These are phyloP conservation scores for Cercospora brassicicola DNA, from an alignment of 2,329 filamentous ascomycete genomes.

Conservation along the genomic window DNA sequence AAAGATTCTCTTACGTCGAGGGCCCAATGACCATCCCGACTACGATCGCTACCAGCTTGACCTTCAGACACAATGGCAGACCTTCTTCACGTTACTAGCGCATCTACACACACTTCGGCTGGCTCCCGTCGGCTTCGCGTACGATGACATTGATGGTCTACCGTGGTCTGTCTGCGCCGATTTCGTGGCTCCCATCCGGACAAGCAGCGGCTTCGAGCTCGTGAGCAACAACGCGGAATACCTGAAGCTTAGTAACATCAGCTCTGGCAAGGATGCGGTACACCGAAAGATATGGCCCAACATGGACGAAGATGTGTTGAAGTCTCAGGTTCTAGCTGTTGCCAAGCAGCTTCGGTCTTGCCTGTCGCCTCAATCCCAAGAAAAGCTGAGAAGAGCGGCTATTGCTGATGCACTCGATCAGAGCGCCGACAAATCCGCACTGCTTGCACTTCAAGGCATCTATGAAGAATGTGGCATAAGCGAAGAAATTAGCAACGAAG, in stretches of 20 bases:
- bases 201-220: slow-evolving; percentile 75
- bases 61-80: slow-evolving; percentile 81
- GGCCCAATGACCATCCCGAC: slow-evolving; percentile 65
- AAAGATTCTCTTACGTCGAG: slow-evolving; percentile 65
- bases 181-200: slow-evolving; percentile 72
- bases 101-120: slow-evolving; percentile 84
- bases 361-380: slow-evolving; percentile 22
- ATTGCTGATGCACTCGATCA: slow-evolving; percentile 21
- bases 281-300: slow-evolving; percentile 4
- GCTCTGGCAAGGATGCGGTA: not conserved
- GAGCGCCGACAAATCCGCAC: slow-evolving; percentile 44
- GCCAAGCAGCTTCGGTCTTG: slow-evolving; percentile 22
- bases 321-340: slow-evolving; percentile 27
- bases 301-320: slow-evolving; percentile 30
- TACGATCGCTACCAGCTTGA: slow-evolving; percentile 72
- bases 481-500: slow-evolving; percentile 77
- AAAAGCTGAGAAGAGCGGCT: slow-evolving; percentile 19
- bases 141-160: slow-evolving; percentile 69
- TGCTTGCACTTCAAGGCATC: slow-evolving; percentile 72
- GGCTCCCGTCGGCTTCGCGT: slow-evolving; percentile 74
- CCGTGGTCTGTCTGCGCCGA: slow-evolving; percentile 85
- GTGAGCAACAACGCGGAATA: slow-evolving; percentile 64
- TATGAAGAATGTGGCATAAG: slow-evolving; percentile 77
- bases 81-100: slow-evolving; percentile 80
- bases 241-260: slow-evolving; percentile 9